phyloP scores from a whole-genome alignment of 1,284 basidiomycete species.

The Golubevia sp. region DNA sequence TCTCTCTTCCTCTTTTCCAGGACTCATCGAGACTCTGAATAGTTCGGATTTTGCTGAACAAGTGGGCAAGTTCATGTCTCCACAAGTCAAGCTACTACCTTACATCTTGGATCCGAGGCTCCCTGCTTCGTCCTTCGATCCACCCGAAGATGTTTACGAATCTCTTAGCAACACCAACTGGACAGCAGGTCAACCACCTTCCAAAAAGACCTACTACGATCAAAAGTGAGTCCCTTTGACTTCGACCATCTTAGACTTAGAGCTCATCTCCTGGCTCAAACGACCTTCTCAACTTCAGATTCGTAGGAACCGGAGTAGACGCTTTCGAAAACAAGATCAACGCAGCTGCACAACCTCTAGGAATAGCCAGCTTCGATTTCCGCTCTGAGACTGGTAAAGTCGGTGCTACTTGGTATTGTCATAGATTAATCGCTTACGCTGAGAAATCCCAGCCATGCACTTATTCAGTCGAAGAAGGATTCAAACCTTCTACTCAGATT shows the following conservation, averaged over 20 bases:
- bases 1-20: no score
- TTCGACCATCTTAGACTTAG: no score
- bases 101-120: slow-evolving; percentile 35
- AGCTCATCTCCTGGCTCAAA: no score
- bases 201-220: slow-evolving; percentile 28
- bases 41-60: slow-evolving; percentile 28
- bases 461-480: no score
- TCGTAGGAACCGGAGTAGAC: slow-evolving; percentile 18
- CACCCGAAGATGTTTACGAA: slow-evolving; percentile 28
- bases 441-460: slow-evolving; percentile 13
- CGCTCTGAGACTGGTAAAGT: slow-evolving; percentile 21
- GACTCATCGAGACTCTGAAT: no score
- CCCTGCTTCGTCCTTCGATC: slow-evolving; percentile 18
- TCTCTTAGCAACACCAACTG: slow-evolving; percentile 26
- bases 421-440: slow-evolving; percentile 26
- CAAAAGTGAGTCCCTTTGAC: slow-evolving; percentile 23
- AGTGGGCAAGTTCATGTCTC: slow-evolving; percentile 21
- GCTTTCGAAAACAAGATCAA: slow-evolving; percentile 36
- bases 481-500: slow-evolving; percentile 13
- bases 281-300: no score
- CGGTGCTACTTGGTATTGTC: slow-evolving; percentile 34
- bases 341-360: slow-evolving; percentile 16
- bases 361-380: slow-evolving; percentile 26
- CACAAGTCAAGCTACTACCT: slow-evolving; percentile 24
- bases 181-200: slow-evolving; percentile 21